Evolutionary conservation across 2,329 filamentous ascomycete species (phyloP).

Genomic region (Scytalidium lignicola): DNA sequence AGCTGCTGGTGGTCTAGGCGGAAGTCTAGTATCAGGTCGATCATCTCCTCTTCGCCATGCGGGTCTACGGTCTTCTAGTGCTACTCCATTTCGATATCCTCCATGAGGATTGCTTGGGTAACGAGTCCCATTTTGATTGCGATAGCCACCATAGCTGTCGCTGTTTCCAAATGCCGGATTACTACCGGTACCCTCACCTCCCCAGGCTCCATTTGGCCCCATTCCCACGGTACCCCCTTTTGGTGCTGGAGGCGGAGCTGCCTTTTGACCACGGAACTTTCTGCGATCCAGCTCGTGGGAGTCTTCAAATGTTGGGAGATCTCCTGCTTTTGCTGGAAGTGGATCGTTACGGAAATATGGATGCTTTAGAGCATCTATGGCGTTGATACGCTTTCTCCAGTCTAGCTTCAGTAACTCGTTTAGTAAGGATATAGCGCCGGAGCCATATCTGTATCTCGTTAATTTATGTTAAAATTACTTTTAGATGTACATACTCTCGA

Average conservation of each 20-base stretch:
- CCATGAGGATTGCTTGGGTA: slow-evolving; percentile 17
- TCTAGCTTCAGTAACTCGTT: slow-evolving; percentile 81
- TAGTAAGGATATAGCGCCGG: slow-evolving; percentile 71
- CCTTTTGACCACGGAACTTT: slow-evolving; percentile 82
- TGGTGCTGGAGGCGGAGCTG: slow-evolving; percentile 80
- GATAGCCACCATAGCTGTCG: slow-evolving; percentile 18
- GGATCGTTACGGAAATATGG: slow-evolving; percentile 82
- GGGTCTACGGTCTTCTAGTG: slow-evolving; percentile 25
- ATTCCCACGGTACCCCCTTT: slow-evolving; percentile 87
- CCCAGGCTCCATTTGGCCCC: slow-evolving; percentile 40
- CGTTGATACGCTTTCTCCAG: slow-evolving; percentile 85
- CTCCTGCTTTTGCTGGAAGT: slow-evolving; percentile 72
- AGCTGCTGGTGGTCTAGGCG: slow-evolving; percentile 23
- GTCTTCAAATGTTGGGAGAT: slow-evolving; percentile 88
- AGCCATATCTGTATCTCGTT: slow-evolving; percentile 47
- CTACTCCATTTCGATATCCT: slow-evolving; percentile 22
- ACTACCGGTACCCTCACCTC: slow-evolving; percentile 16
- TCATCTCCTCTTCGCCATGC: slow-evolving; percentile 26
- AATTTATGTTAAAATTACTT: slow-evolving; percentile 8
- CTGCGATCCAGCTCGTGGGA: slow-evolving; percentile 94
- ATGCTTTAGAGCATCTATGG: slow-evolving; percentile 87
- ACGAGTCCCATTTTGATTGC: slow-evolving; percentile 23
- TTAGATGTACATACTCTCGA: slow-evolving; percentile 50
- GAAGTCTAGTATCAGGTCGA: slow-evolving; percentile 23
- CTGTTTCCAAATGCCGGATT: slow-evolving; percentile 19